Evolutionary conservation across 148 eudicot species (phyloP), one percentile per base, ranked within the genome.

Genomic region (Silene uniflora): DNA sequence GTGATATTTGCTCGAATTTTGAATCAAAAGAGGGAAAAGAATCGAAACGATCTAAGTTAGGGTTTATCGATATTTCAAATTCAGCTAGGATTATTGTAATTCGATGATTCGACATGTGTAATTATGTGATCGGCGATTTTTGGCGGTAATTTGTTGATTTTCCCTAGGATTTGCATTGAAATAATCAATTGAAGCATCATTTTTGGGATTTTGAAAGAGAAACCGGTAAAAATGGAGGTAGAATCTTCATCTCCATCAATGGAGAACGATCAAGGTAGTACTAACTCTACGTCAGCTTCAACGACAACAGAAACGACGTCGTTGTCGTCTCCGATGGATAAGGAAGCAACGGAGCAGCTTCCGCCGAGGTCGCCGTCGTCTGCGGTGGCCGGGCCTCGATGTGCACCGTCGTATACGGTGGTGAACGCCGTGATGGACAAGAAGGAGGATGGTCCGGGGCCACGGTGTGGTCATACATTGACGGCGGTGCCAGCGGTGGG

Each of bases 381-480:
- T 55, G 61, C 82, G 72, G 90, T 85, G 76, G 86, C 79, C 24
- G 98, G 98, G 21, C 97, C 98, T 35, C 79, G 98, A 70, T 87
- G 88, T 68, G 98, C 98, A 19, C 98, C 98, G 10, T 81, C 81
- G 63, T 95, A 95, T 71, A 66, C 93, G 22, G 97, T 89, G 75
- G 99, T 91, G 81, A 90, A 92, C 79, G 99, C 97, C 3, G 71
- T 92, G 13, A 49, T 91, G 12, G 99, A 95, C 79, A 90, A 90
- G 89, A 83, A 91, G 77, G 99, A 92, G 73, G 99, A 92, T 39
- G 99, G 99, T 52, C 90, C 99, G 19, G 99, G 99, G 16, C 97
- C 99, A 7, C 47, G 99, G 83, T 95, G 99, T 39, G 99, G 99
- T 2, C 99, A 95, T 59, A 95, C 99, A 27, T 73, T 95, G 75